phyloP scores from a whole-genome alignment of 768 basidiomycete genomes.

The Pleurotus pulmonarius region DNA sequence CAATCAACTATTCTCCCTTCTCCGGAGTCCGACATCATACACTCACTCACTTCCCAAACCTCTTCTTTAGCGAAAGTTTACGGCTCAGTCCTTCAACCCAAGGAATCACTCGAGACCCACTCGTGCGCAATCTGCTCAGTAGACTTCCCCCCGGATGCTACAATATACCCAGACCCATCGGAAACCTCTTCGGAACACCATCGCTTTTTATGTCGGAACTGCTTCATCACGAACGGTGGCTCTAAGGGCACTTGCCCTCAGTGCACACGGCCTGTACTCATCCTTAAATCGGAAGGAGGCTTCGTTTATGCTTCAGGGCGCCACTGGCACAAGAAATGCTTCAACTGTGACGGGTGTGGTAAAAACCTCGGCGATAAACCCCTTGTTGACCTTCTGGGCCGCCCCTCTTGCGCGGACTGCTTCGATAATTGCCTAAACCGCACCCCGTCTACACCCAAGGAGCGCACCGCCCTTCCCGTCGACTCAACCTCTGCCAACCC shows the following conservation, averaged over 20 bases:
- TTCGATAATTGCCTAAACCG: slow-evolving; percentile 73
- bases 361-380: slow-evolving; percentile 72
- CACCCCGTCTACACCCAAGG: slow-evolving; percentile 44
- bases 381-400: slow-evolving; percentile 80
- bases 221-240: slow-evolving; percentile 70
- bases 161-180: slow-evolving; percentile 77
- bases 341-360: slow-evolving; percentile 68
- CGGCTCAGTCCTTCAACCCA: slow-evolving; percentile 78
- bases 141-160: slow-evolving; percentile 75
- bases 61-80: slow-evolving; percentile 77
- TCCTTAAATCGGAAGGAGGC: slow-evolving; percentile 72
- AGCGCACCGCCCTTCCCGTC: slow-evolving; percentile 8
- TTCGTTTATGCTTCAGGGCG: slow-evolving; percentile 68
- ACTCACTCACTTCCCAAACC: slow-evolving; percentile 45
- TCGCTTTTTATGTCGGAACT: slow-evolving; percentile 73
- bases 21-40: slow-evolving; percentile 58
- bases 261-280: slow-evolving; percentile 69
- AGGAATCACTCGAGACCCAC: slow-evolving; percentile 66
- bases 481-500: slow-evolving; percentile 28
- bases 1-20: slow-evolving; percentile 42
- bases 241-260: slow-evolving; percentile 70
- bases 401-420: slow-evolving; percentile 76
- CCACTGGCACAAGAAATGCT: slow-evolving; percentile 83
- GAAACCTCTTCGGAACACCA: slow-evolving; percentile 26
- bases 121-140: slow-evolving; percentile 63